Evolutionary conservation across 176 grass and related monocot species (phyloP).

Genomic region (Cenchrus americanus): DNA sequence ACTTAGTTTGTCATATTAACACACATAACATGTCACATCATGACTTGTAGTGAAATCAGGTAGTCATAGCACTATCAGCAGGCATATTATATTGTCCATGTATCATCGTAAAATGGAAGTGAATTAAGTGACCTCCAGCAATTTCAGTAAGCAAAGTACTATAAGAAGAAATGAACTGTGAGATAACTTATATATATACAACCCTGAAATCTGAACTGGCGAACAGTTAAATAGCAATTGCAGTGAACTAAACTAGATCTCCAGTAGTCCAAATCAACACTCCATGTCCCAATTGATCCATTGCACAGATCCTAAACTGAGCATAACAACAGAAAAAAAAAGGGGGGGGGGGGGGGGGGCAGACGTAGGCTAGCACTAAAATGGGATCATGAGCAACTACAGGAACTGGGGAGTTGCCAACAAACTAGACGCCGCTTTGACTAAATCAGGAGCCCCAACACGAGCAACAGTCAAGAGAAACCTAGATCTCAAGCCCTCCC

Average conservation of each 20-base stretch:
- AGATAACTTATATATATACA: background rate
- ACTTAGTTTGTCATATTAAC: background rate
- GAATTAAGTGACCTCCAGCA: background rate
- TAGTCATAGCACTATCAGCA: background rate
- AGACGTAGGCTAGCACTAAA: background rate
- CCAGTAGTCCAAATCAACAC: background rate
- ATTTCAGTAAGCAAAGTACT: conserved; percentile 28
- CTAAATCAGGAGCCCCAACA: background rate
- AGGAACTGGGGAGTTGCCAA: background rate
- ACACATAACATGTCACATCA: background rate
- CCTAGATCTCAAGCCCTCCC: background rate
- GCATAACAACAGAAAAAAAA: background rate
- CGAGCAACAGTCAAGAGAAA: background rate
- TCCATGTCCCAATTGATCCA: background rate
- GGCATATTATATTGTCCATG: background rate
- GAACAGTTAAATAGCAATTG: background rate
- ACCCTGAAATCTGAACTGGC: background rate
- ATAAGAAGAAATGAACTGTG: background rate
- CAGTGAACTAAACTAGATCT: background rate
- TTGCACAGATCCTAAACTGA: background rate
- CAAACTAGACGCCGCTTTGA: background rate
- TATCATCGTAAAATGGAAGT: background rate
- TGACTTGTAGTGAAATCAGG: background rate
- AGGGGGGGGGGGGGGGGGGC: too few relatives aligned
- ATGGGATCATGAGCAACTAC: background rate